Evolutionary conservation across 2,329 filamentous ascomycete species (phyloP), one percentile per base, ranked within the genome.

Genomic region (Aspergillaceae sp.): DNA sequence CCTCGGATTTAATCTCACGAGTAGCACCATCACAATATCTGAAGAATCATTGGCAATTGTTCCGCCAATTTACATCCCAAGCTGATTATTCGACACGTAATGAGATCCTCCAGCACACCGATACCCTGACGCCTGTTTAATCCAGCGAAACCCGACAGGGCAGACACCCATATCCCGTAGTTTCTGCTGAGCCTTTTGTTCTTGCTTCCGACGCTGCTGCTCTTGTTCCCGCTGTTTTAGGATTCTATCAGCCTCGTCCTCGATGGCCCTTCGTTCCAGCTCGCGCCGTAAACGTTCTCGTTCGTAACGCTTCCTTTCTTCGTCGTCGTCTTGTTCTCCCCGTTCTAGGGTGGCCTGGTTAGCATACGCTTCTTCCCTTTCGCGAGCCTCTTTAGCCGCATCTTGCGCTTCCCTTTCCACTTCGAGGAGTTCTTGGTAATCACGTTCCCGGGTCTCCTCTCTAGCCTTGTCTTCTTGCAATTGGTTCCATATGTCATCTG

Each of bases 51-150:
- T 19, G 19, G 19, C 19, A 19, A 19, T 19, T 9, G 2, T 4
- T 8, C 19, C 3, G 6, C 28, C 10, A 38, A 7, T 32, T 32
- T 44, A 44, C 27, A 38, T 29, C 4, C 28, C 35, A 34, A 52
- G 26, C 6, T 48, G 38, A 9, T 19, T 58, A 56, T 79, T 65
- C 2, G 56, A 56, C 11, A 82, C 63, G 47, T 57, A 84, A 64
- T 87, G 83, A 2, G 56, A 57, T 0, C 83, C 83, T 0, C 76
- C 83, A 0, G 73, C 72, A 64, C 84, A 87, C 4, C 80, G 62
- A 61, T 79, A 87, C 0, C 83, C 83, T 1, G 55, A 57, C 1
- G 2, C 36, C 55, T 82, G 74, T 53, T 76, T 78, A 28, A 84
- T 78, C 84, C 84, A 88, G 0, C 47, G 45, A 56, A 41, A 87